Base-by-base conservation (phyloP, 148 eudicot species). In the Diospyros kaki region DNA sequence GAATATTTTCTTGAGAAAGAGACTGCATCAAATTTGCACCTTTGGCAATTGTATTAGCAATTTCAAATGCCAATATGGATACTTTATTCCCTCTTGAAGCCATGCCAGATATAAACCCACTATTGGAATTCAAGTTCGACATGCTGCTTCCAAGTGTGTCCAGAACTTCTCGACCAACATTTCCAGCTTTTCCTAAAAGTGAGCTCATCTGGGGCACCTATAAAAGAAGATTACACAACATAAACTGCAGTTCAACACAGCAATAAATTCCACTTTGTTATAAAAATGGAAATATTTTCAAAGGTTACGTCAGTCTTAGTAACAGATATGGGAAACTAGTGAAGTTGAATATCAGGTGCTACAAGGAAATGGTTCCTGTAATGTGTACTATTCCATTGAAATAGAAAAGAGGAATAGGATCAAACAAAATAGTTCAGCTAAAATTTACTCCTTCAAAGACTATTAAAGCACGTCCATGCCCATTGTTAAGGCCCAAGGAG, bases 101-200 rank as follows among this genome's bases (percentile, higher is more conserved):
- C 81, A 86, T 80, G 68, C 93, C 91, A 39, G 96, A 82, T 62
- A 89, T 78, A 82, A 94, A 94, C 50, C 97, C 98, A 82, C 96
- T 86, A 61, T 79, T 68, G 41, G 84, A 61, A 71, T 86, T 87
- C 80, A 94, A 84, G 80, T 89, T 92, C 13, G 97, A 75, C 88
- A 94, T 84, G 73, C 97, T 87, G 75, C 98, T 94, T 66, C 98
- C 97, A 44, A 94, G 83, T 69, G 93, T 89, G 81, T 94, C 98
- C 5, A 94, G 78, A 73, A 92, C 97, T 74, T 92, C 97, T 64
- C 92, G 77, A 45, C 98, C 93, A 11, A 85, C 91, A 64, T 79
- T 78, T 66, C 98, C 90, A 4, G 98, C 96, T 79, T 90, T 90
- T 64, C 98, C 98, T 64, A 92, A 83, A 74, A 94, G 86, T 17